Evolutionary conservation across 108 stramenopile species (phyloP), one percentile per base, ranked within the genome.

Genomic region (Skeletonema grethae): DNA sequence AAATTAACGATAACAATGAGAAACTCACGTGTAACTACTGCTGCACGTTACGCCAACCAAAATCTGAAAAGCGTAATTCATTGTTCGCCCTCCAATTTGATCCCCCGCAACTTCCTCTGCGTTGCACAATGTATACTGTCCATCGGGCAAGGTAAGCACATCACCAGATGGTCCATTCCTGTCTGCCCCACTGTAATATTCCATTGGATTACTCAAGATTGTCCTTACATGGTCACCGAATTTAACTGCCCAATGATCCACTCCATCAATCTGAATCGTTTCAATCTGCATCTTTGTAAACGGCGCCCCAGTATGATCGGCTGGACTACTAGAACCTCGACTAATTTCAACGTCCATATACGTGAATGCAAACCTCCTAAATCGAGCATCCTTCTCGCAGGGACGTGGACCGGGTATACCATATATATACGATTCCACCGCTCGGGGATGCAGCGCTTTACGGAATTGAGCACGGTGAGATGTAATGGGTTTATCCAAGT

Each of bases 401-500:
- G 78, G 62, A 6, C 55, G 41, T 11, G 78, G 78, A 38, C 78
- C 78, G 0, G 61, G 67, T 34, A 79, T 53, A 10, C 57, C 78
- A 38, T 79, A 74, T 0, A 28, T 39, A 43, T 79, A 79, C 5
- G 67, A 69, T 59, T 70, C 69, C 9, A 72, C 72, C n/a, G 74
- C 16, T 1, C 77, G 72, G 30, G 69, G 65, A 57, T 60, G 65
- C 8, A 72, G 39, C 5, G 64, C 65, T 20, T 31, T 12, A 16
- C 84, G 69, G 22, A 75, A 85, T 65, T 73, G 68, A 4, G 60
- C 67, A 13, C 84, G 76, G 45, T 85, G 84, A 12, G 64, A 71
- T 3, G 77, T 38, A 1, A 61, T 46, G 5, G 61, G 13, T 22
- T 8, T 18, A 15, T 38, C 34, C 11, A 72, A 36, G 32, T 81